A percentile compares a stretch with the other conserved stretches of the same genome.
phyloP scores from a whole-genome alignment of 140 eudicot genomes.

The Senecio squalidus region DNA sequence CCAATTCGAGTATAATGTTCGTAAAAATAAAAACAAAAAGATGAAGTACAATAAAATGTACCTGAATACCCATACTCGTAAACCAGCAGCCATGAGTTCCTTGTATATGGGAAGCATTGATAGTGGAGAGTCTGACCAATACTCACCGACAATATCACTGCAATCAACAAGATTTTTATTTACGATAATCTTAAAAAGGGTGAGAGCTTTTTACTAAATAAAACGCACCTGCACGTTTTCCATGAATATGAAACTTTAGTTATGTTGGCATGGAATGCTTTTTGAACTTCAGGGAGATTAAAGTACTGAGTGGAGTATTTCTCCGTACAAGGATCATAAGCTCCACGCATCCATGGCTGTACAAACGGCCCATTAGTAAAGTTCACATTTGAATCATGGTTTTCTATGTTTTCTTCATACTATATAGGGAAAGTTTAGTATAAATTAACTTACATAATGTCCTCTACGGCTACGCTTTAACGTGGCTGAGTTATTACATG shows the following conservation, averaged over 20 bases:
- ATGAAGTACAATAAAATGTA: conserved; percentile 14
- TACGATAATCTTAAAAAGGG: neutral
- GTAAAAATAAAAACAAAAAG: neutral
- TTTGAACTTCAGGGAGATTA: conserved; percentile 85
- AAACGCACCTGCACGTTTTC: conserved; percentile 80
- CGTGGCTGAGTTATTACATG: conserved; percentile 45
- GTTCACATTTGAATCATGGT: conserved; percentile 4
- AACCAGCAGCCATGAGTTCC: conserved; percentile 84
- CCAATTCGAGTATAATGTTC: neutral
- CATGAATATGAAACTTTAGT: conserved; percentile 72
- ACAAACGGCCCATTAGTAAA: neutral
- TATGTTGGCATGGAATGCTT: conserved; percentile 81
- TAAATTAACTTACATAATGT: conserved; percentile 65
- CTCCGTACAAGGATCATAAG: conserved; percentile 97
- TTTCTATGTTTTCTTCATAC: neutral
- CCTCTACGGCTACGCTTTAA: conserved; percentile 62
- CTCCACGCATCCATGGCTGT: conserved; percentile 96
- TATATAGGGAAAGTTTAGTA: neutral
- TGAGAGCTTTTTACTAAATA: neutral
- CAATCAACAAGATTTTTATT: neutral
- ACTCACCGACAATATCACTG: conserved; percentile 75
- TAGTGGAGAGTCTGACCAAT: conserved; percentile 87
- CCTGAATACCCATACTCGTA: conserved; percentile 93
- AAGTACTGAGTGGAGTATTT: conserved; percentile 63
- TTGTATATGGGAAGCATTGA: conserved; percentile 90